Percentiles rank a stretch among this genome's conserved stretches.
Evolutionary conservation across 495 filamentous ascomycete genomes (phyloP).

Genomic region (Aspergillus panamensis): DNA sequence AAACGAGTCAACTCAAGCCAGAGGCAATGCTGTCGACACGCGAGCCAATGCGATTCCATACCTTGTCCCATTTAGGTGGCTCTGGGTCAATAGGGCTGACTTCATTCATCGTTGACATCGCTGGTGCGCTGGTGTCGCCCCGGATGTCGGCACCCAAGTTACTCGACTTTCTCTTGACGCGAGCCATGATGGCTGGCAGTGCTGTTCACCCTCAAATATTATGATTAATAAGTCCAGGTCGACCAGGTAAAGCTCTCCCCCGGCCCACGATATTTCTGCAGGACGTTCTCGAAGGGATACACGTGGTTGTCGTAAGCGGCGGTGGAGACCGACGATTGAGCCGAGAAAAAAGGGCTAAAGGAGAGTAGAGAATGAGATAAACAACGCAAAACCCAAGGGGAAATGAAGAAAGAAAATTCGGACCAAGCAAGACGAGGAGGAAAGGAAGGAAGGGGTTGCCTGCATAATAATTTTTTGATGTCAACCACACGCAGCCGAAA

Average conservation of each 20-base stretch:
- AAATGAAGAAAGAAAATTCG: neutral
- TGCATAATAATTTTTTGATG: neutral
- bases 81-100: conserved; percentile 43
- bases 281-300: neutral
- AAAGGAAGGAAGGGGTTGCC: neutral
- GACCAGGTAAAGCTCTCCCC: neutral
- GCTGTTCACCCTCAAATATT: neutral
- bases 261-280: neutral
- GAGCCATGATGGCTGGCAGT: conserved; percentile 33
- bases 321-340: neutral
- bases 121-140: conserved; percentile 50
- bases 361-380: neutral
- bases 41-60: conserved; percentile 21
- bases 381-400: neutral
- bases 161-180: conserved; percentile 46
- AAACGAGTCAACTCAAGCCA: conserved; percentile 15
- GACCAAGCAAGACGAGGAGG: neutral
- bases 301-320: neutral
- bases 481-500: neutral
- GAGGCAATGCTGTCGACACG: conserved; percentile 6
- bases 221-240: neutral
- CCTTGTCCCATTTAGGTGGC: conserved; percentile 38
- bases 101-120: conserved; percentile 52
- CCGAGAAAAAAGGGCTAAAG: neutral
- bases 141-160: conserved; percentile 49